phyloP scores from a whole-genome alignment of 2,329 filamentous ascomycete genomes.

The Sarocladium strictum region DNA sequence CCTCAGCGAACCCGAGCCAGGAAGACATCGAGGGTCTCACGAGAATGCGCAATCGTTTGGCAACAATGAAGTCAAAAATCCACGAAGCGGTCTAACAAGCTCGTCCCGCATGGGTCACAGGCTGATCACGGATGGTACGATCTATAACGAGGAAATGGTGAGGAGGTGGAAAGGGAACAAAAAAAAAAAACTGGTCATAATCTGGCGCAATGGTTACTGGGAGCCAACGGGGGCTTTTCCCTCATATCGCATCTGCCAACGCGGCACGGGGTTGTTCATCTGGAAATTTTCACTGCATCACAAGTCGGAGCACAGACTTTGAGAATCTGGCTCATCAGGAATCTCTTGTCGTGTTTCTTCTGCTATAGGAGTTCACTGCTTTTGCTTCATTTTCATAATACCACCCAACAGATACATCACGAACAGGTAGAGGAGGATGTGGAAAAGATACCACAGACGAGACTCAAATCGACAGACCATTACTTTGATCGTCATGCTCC shows the following conservation, averaged over 20 bases:
- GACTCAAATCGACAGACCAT: background rate
- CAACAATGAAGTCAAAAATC: conserved; percentile 54
- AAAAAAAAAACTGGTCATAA: background rate
- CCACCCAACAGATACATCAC: background rate
- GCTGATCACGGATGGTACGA: too few relatives aligned
- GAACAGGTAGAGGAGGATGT: conserved; percentile 4
- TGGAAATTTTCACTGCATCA: background rate
- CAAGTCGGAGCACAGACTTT: background rate
- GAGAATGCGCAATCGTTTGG: conserved; percentile 48
- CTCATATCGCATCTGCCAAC: conserved; percentile 6
- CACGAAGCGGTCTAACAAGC: conserved; percentile 25
- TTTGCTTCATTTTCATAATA: conserved; percentile 10
- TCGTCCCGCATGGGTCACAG: conserved; percentile 2
- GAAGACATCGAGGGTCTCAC: conserved; percentile 45
- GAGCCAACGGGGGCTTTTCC: conserved; percentile 2
- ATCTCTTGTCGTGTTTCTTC: background rate
- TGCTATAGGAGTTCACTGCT: conserved; percentile 4
- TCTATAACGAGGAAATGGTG: too few relatives aligned
- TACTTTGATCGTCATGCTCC: too few relatives aligned
- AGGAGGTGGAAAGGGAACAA: too few relatives aligned
- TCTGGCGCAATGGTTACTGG: conserved; percentile 8
- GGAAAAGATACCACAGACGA: conserved; percentile 4
- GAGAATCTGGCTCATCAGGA: background rate
- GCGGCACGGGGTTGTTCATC: background rate
- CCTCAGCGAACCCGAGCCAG: conserved; percentile 42